A percentile compares a stretch with the other conserved stretches of the same genome.
Evolutionary conservation across 1,284 basidiomycete genomes (phyloP).

Genomic region (Clitocybe nebularis): DNA sequence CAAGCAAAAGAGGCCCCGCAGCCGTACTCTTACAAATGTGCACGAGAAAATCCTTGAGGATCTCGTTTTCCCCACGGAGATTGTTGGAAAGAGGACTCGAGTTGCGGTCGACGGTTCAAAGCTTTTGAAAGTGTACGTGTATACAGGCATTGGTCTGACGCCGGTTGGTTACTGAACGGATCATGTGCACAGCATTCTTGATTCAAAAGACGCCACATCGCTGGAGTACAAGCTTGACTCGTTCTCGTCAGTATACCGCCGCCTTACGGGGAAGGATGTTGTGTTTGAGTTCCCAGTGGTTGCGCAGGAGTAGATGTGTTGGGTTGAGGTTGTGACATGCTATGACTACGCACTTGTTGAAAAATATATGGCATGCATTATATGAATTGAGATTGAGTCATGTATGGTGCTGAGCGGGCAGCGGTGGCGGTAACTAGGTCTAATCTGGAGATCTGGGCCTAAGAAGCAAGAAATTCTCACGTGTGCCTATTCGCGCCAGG

Average conservation of each 20-base stretch:
- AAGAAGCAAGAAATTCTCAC: constrained; percentile 15
- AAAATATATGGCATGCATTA: constrained; percentile 13
- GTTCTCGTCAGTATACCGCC: constrained; percentile 92
- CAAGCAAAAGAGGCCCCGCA: constrained; percentile 95
- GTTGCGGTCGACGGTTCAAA: constrained; percentile 89
- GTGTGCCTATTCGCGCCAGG: constrained; percentile 25
- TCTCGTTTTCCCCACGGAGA: constrained; percentile 98
- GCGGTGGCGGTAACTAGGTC: not conserved
- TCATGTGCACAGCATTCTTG: constrained; percentile 73
- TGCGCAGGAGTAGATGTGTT: constrained; percentile 52
- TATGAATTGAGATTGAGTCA: constrained; percentile 5
- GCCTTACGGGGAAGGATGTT: constrained; percentile 92
- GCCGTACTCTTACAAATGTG: constrained; percentile 94
- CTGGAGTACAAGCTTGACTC: constrained; percentile 99
- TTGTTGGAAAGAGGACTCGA: constrained; percentile 96
- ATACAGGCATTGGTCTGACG: constrained; percentile 4
- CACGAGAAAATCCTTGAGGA: constrained; percentile 99
- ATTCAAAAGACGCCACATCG: constrained; percentile 97
- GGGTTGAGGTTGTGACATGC: constrained; percentile 16
- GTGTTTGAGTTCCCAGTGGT: constrained; percentile 84
- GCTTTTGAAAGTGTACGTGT: constrained; percentile 89
- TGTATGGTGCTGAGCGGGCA: not conserved
- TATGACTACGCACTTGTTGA: constrained; percentile 6
- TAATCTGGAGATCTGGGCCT: constrained; percentile 5
- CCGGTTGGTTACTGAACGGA: constrained; percentile 9